phyloP scores from a whole-genome alignment of 2,329 filamentous ascomycete genomes.

The Ilyonectria robusta region DNA sequence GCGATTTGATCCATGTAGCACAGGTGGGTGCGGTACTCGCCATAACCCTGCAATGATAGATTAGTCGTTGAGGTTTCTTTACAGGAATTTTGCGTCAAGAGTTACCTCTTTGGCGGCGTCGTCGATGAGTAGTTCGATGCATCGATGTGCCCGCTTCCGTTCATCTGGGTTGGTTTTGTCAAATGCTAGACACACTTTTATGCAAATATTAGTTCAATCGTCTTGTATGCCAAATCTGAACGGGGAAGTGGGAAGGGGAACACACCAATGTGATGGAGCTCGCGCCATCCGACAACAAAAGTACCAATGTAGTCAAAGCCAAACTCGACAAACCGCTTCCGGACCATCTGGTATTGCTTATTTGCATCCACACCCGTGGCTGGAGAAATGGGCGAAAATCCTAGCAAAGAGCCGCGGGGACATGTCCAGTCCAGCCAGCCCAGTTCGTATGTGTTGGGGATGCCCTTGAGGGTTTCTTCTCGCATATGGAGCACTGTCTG shows the following conservation, averaged over 20 bases:
- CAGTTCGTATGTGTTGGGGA: neutral
- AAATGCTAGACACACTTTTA: too few species aligned
- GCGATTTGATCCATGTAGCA: constrained; percentile 27
- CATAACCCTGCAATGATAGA: constrained; percentile 6
- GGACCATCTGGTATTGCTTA: constrained; percentile 18
- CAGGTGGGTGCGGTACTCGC: constrained; percentile 29
- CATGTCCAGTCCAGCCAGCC: neutral
- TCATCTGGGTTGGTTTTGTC: neutral
- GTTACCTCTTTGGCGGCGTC: neutral
- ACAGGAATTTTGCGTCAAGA: too few species aligned
- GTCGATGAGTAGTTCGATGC: constrained; percentile 13
- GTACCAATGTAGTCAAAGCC: constrained; percentile 26
- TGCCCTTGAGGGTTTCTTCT: neutral
- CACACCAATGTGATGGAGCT: constrained; percentile 17
- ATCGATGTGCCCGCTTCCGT: neutral
- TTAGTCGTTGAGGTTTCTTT: neutral
- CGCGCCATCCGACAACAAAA: constrained; percentile 24
- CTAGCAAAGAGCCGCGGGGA: neutral
- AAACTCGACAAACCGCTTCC: constrained; percentile 5
- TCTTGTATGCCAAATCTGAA: too few species aligned
- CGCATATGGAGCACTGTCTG: neutral
- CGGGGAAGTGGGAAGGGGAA: too few species aligned
- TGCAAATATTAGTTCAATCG: too few species aligned
- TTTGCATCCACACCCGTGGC: constrained; percentile 4
- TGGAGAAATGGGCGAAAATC: constrained; percentile 8